Base-by-base conservation (phyloP, 257 asterid species). In the Asclepias syriaca region DNA sequence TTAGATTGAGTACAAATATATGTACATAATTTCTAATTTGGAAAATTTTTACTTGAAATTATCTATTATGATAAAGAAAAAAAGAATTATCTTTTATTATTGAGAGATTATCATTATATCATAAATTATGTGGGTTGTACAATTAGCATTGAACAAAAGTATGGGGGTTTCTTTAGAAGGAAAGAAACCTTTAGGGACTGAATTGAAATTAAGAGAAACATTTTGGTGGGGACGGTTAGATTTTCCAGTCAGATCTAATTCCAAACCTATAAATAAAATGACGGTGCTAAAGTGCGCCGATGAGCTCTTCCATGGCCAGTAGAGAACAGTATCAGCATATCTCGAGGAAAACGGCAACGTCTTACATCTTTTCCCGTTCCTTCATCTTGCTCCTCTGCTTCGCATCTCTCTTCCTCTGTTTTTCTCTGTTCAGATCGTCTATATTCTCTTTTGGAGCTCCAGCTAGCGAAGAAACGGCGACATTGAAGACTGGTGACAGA, bases 331-430 rank as follows among this genome's bases (percentile, higher is more conserved):
- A 37, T 68, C 73, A 66, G 27, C 84, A 71, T 78, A 86, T 61
- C 75, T 69, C 84, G n/a, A 87, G 74, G 81, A 92, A 82, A 77
- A 74, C 78, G 75, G 50, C 75, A 18, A 71, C 72, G 75, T 80
- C 79, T 10, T 84, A 86, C 1, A 49, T 77, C 50, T 65, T 74
- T 34, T 73, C 85, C 21, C 84, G 87, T 74, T 77, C 84, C 53
- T 66, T 89, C 45, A 57, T 90, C 70, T 80, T 78, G 43, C 84
- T 92, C 34, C 72, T 88, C 83, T 86, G 92, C 78, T 56, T 86
- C 70, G 72, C 61, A 60, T 78, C 96, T 63, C 83, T 88, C 72
- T 80, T 81, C 77, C 74, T 91, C 69, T 85, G 77, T 66, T 81
- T 88, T 83, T 87, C 94, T 63, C 82, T 91, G 80, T 85, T 86